Conservation (phyloP, 805 yeast species). For the Saccharomyces cerevisiae region DNA sequence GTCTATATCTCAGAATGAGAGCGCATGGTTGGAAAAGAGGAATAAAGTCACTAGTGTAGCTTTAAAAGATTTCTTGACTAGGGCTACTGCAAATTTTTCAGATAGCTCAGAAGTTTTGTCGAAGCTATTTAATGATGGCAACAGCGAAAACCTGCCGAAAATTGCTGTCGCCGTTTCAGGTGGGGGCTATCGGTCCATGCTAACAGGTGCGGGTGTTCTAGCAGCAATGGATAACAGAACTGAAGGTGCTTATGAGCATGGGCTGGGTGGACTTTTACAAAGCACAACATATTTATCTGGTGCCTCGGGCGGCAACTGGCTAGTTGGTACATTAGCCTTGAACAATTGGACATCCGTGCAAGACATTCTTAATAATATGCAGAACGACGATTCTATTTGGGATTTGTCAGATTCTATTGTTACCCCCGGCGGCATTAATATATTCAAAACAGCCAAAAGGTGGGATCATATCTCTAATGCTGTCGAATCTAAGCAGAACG, state of each 20-base stretch:
- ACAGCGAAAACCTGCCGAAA: slow-evolving; percentile 22
- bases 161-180: slow-evolving; percentile 66
- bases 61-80: slow-evolving; percentile 28
- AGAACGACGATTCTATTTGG: slow-evolving; percentile 47
- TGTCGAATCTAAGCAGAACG: slow-evolving; percentile 44
- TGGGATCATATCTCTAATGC: slow-evolving; percentile 51
- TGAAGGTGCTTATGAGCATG: slow-evolving; percentile 41
- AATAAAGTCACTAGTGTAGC: slow-evolving; percentile 39
- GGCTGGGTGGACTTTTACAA: slow-evolving; percentile 69
- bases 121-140: slow-evolving; percentile 9
- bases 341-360: slow-evolving; percentile 71
- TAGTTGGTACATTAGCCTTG: slow-evolving; percentile 57
- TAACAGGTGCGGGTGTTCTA: slow-evolving; percentile 75
- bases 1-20: slow-evolving; percentile 39
- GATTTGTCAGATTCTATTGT: slow-evolving; percentile 55
- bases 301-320: slow-evolving; percentile 82
- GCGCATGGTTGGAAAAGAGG: slow-evolving; percentile 44
- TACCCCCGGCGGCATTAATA: slow-evolving; percentile 55
- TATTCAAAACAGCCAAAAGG: slow-evolving; percentile 43
- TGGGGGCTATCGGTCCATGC: slow-evolving; percentile 88
- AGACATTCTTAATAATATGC: slow-evolving; percentile 38
- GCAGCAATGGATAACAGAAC: slow-evolving; percentile 76
- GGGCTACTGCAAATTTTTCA: slow-evolving; percentile 19
- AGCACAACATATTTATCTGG: slow-evolving; percentile 67
- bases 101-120: slow-evolving; percentile 9